Conservation (phyloP, 1,284 basidiomycete genomes). For the Apiotrichum brassicae region DNA sequence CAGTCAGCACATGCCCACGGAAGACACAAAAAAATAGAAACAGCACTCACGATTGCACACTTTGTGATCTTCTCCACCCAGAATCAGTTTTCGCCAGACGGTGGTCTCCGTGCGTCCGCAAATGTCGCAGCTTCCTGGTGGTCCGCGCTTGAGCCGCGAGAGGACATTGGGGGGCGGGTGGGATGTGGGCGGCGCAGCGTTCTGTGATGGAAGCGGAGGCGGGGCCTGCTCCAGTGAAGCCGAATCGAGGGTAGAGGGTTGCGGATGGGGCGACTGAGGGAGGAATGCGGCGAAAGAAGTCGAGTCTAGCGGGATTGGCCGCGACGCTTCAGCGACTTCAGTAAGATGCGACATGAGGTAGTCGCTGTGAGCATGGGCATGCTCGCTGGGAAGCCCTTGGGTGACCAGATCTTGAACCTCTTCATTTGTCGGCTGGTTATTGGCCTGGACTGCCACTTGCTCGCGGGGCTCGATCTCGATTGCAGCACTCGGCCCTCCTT, state of each 20-base stretch:
- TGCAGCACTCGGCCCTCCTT: not conserved
- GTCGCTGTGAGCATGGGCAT: slow-evolving; percentile 25
- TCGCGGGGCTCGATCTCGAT: not conserved
- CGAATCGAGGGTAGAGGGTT: no score
- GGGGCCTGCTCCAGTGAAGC: no score
- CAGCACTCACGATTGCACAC: slow-evolving; percentile 44
- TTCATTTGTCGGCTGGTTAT: not conserved
- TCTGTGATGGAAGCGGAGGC: no score
- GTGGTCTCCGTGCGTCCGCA: slow-evolving; percentile 41
- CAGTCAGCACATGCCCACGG: no score
- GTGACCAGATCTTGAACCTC: not conserved
- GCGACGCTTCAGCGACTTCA: slow-evolving; percentile 2
- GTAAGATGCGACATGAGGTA: slow-evolving; percentile 29
- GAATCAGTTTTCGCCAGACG: slow-evolving; percentile 38
- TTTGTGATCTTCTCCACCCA: slow-evolving; percentile 29
- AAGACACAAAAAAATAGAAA: no score
- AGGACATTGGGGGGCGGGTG: slow-evolving; percentile 18
- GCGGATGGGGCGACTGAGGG: slow-evolving; percentile 15
- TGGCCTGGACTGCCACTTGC: not conserved
- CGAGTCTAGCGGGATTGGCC: slow-evolving; percentile 18
- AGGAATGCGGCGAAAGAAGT: slow-evolving; percentile 30
- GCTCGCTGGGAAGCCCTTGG: not conserved
- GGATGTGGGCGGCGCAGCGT: no score
- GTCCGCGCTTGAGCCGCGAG: slow-evolving; percentile 32
- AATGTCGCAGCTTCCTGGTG: slow-evolving; percentile 42